Percentiles rank a stretch among this genome's conserved stretches.
Conservation (phyloP, 768 basidiomycete genomes). For the Clitopilus hobsonii region DNA sequence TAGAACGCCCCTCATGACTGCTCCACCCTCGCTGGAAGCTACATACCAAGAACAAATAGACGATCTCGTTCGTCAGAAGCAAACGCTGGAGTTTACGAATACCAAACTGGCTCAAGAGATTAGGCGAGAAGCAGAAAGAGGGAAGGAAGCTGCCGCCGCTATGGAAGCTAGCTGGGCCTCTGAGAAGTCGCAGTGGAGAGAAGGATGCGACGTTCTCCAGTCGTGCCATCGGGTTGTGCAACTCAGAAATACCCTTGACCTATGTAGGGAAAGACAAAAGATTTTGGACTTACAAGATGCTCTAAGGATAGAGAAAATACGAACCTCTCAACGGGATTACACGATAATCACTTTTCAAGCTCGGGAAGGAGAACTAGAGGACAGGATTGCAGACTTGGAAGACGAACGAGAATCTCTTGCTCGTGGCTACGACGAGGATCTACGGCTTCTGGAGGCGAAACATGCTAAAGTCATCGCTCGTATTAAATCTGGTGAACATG, state of each 20-base stretch:
- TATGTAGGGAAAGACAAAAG: conserved; percentile 50
- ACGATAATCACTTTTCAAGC: conserved; percentile 65
- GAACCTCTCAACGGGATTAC: conserved; percentile 58
- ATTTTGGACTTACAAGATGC: conserved; percentile 51
- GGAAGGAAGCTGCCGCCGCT: conserved; percentile 34
- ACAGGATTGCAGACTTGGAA: conserved; percentile 47
- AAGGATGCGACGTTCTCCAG: conserved; percentile 59
- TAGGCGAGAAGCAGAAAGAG: conserved; percentile 34
- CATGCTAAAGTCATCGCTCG: conserved; percentile 27
- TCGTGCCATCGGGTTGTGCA: conserved; percentile 63
- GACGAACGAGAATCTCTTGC: conserved; percentile 32
- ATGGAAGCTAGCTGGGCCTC: conserved; percentile 46
- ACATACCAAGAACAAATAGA: conserved; percentile 67
- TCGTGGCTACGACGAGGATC: conserved; percentile 19
- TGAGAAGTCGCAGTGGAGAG: conserved; percentile 56
- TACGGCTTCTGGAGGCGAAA: conserved; percentile 24
- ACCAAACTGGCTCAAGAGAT: conserved; percentile 50
- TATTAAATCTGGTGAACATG: conserved; percentile 33
- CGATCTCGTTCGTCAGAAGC: conserved; percentile 67
- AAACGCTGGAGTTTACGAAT: conserved; percentile 56
- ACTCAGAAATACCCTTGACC: conserved; percentile 44
- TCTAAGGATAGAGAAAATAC: conserved; percentile 52
- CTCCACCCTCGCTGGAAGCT: conserved; percentile 45
- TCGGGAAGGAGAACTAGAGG: conserved; percentile 56
- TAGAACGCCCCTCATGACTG: conserved; percentile 16